Evolutionary conservation across 176 grass and related monocot genomes (phyloP).

Genomic region (Tuctoria greenei): DNA sequence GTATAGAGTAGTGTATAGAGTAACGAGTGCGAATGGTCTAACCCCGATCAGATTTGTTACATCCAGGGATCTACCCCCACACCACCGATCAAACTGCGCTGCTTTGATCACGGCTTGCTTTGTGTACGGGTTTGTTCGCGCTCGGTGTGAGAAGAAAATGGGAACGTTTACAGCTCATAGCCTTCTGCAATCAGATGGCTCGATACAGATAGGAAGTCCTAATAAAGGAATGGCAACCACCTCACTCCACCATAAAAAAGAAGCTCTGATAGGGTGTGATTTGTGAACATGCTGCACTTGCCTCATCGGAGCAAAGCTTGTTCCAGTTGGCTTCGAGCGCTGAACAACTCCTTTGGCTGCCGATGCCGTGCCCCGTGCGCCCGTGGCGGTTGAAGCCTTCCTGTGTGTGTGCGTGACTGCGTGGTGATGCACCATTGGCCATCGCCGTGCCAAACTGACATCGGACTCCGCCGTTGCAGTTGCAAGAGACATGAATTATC

Average conservation of each 20-base stretch:
- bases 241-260: not conserved
- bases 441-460: no score
- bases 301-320: not conserved
- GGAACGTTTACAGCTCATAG: not conserved
- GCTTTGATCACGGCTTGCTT: not conserved
- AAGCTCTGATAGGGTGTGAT: not conserved
- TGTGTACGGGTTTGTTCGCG: not conserved
- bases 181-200: not conserved
- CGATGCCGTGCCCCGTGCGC: not conserved
- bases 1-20: no score
- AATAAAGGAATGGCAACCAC: not conserved
- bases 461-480: no score
- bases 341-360: not conserved
- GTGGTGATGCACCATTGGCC: not conserved
- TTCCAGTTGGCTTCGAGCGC: not conserved
- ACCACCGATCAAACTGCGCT: not conserved
- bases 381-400: not conserved
- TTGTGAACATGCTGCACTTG: not conserved
- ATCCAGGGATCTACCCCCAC: not conserved
- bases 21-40: no score
- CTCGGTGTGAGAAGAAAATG: not conserved
- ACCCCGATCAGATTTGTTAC: no score
- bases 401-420: no score
- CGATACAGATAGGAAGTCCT: not conserved
- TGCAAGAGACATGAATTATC: not conserved